phyloP scores from a whole-genome alignment of 1,139 yeast genomes.

The Yarrowia galli region DNA sequence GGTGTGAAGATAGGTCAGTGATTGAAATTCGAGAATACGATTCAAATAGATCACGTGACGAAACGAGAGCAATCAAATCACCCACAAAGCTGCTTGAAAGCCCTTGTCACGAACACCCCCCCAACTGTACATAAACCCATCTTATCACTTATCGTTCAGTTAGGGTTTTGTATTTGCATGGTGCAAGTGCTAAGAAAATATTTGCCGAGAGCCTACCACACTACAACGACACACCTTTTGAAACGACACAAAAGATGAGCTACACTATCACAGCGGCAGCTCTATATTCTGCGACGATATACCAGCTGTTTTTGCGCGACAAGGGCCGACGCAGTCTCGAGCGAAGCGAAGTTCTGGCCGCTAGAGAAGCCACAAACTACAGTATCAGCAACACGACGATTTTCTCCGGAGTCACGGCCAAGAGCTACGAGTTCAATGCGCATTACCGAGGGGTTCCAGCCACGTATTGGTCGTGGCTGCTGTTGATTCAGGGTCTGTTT shows the following conservation, averaged over 20 bases:
- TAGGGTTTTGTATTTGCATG: slow-evolving; percentile 25
- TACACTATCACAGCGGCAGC: slow-evolving; percentile 18
- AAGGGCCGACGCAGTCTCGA: slow-evolving; percentile 12
- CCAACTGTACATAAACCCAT: neutral
- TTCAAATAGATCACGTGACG: neutral
- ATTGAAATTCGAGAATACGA: too few species aligned
- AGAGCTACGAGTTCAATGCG: slow-evolving; percentile 6
- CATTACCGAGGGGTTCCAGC: slow-evolving; percentile 29
- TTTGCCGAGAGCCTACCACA: neutral
- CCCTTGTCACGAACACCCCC: too few species aligned
- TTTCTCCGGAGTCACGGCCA: slow-evolving; percentile 16
- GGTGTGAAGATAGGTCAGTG: neutral
- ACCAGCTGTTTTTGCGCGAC: slow-evolving; percentile 18
- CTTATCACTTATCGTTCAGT: slow-evolving; percentile 17
- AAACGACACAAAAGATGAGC: slow-evolving; percentile 6
- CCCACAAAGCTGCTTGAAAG: too few species aligned
- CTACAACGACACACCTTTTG: neutral
- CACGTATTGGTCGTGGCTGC: slow-evolving; percentile 23
- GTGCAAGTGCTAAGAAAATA: slow-evolving; percentile 20
- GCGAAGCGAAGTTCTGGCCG: slow-evolving; percentile 22
- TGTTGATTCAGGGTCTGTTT: slow-evolving; percentile 26
- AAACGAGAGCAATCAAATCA: too few species aligned
- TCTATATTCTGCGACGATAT: slow-evolving; percentile 25
- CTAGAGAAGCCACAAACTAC: slow-evolving; percentile 32
- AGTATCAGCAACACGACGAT: slow-evolving; percentile 31